Percentiles rank a stretch among this genome's conserved stretches.
Evolutionary conservation across 176 grass and related monocot genomes (phyloP).

Genomic region (Ensete glaucum): DNA sequence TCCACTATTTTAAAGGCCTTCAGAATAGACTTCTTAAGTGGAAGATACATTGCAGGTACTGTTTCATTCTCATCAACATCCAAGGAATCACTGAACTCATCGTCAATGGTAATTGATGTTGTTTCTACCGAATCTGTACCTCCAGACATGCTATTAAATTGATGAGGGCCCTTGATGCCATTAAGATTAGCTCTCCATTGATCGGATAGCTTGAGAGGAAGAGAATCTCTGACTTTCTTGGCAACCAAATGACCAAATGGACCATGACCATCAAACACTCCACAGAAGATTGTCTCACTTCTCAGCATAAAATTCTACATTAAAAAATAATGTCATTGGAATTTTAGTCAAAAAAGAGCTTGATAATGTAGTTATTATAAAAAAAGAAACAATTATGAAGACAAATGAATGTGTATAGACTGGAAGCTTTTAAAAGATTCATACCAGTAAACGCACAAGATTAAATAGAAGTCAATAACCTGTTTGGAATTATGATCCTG

Average conservation of each 20-base stretch:
- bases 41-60: slow-evolving; percentile 2
- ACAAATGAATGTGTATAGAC: not conserved
- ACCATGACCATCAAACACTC: slow-evolving; percentile 18
- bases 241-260: slow-evolving; percentile 14
- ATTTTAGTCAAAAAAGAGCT: not conserved
- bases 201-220: slow-evolving; percentile 7
- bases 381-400: not conserved
- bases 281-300: slow-evolving; percentile 16
- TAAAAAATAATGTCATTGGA: slow-evolving; percentile 4
- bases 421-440: not conserved
- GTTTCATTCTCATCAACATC: not conserved
- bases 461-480: not conserved
- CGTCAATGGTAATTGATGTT: slow-evolving; percentile 2
- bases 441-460: not conserved
- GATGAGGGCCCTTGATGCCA: not conserved
- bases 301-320: slow-evolving; percentile 9
- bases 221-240: slow-evolving; percentile 18
- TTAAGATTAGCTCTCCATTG: slow-evolving; percentile 11
- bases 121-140: slow-evolving; percentile 11
- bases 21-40: slow-evolving; percentile 9
- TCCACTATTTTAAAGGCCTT: slow-evolving; percentile 13
- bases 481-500: not conserved
- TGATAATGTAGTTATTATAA: not conserved
- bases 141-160: no score
- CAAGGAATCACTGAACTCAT: not conserved